Evolutionary conservation across 495 filamentous ascomycete species (phyloP).

Genomic region (Cryomyces antarcticus): DNA sequence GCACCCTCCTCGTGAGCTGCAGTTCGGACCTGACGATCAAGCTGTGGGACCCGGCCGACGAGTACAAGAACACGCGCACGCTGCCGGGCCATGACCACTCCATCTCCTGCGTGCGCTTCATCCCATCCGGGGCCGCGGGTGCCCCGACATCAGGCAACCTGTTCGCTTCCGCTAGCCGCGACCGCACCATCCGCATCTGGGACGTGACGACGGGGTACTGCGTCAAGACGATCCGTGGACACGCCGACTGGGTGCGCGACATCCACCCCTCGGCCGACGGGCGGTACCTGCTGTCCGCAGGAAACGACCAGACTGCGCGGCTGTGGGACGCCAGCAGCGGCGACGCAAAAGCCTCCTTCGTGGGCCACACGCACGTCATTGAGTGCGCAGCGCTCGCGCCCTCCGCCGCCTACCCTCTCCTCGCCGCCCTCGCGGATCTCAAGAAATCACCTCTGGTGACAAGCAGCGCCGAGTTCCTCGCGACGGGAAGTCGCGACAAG

Average conservation of each 20-base stretch:
- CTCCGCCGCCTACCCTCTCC: conserved; percentile 49
- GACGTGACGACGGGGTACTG: conserved; percentile 87
- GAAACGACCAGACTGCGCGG: conserved; percentile 61
- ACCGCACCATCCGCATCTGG: conserved; percentile 76
- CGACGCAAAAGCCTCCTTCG: conserved; percentile 58
- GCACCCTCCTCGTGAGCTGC: conserved; percentile 75
- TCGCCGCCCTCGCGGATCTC: conserved; percentile 62
- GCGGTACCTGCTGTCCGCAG: conserved; percentile 58
- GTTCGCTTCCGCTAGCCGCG: conserved; percentile 60
- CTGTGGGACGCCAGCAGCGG: conserved; percentile 67
- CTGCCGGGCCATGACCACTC: conserved; percentile 85
- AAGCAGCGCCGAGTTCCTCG: conserved; percentile 71
- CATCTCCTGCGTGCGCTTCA: conserved; percentile 72
- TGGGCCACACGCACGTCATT: conserved; percentile 78
- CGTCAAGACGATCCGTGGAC: conserved; percentile 62
- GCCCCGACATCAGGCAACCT: conserved; percentile 48
- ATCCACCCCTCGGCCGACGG: conserved; percentile 70
- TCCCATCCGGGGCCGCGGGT: conserved; percentile 56
- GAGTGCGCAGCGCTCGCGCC: conserved; percentile 86
- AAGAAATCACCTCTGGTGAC: conserved; percentile 59
- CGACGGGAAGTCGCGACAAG: conserved; percentile 81
- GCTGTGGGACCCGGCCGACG: conserved; percentile 82
- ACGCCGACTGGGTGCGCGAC: conserved; percentile 79
- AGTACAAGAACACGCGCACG: conserved; percentile 90
- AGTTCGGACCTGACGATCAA: conserved; percentile 86